These are phyloP conservation scores for Periconia sp. DNA, from an alignment of 2,329 filamentous ascomycete species.

Conservation along the genomic window DNA sequence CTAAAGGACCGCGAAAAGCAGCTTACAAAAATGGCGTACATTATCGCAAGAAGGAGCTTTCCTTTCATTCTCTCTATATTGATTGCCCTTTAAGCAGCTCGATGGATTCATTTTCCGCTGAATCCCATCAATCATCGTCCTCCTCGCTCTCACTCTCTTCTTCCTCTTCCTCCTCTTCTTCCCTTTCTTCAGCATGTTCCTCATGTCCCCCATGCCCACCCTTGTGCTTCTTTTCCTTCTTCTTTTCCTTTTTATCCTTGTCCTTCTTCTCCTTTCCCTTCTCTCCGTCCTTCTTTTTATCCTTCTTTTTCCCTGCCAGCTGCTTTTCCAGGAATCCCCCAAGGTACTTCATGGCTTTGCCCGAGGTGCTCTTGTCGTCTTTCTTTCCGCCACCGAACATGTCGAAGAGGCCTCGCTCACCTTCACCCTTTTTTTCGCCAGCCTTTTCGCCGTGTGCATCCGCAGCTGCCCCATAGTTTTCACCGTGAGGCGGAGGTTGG, in stretches of 20 bases:
- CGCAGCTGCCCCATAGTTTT: neutral
- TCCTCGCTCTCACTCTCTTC: neutral
- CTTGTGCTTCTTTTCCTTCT: conserved; percentile 1
- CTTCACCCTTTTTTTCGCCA: neutral
- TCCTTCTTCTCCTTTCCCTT: conserved; percentile 1
- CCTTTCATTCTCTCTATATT: neutral
- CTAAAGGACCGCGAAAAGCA: too few species aligned
- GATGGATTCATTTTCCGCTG: neutral
- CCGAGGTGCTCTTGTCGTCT: neutral
- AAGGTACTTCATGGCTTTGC: neutral
- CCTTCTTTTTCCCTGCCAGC: neutral
- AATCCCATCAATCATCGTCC: neutral
- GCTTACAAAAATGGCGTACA: too few species aligned
- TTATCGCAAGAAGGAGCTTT: conserved; percentile 1
- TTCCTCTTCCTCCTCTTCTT: neutral
- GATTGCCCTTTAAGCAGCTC: too few species aligned
- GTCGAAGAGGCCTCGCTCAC: neutral
- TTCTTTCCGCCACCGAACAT: conserved; percentile 1
- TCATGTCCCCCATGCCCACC: neutral
- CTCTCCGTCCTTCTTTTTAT: conserved; percentile 1
- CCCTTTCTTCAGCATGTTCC: neutral
- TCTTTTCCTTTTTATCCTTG: conserved; percentile 1
- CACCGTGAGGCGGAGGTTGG: neutral
- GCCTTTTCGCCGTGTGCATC: neutral
- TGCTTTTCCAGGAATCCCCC: neutral